phyloP scores from a whole-genome alignment of 768 basidiomycete genomes.

The Leucogyrophana mollusca region DNA sequence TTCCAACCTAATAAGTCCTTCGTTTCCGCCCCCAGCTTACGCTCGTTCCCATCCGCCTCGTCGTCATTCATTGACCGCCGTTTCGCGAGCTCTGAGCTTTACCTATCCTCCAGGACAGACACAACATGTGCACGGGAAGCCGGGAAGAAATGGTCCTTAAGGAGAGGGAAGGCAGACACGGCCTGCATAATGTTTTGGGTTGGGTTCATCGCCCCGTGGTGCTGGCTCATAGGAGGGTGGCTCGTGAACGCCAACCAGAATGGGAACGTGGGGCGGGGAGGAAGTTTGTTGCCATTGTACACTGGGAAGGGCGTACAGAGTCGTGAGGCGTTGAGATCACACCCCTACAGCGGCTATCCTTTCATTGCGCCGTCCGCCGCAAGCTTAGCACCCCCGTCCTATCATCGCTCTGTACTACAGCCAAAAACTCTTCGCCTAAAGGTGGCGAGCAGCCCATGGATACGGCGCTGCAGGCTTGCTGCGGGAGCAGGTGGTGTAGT shows the following conservation, averaged over 20 bases:
- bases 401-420: conserved; percentile 16
- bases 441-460: conserved; percentile 35
- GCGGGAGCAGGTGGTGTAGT: conserved; percentile 57
- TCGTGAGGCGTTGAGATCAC: conserved; percentile 44
- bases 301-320: conserved; percentile 40
- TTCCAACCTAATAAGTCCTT: conserved; percentile 19
- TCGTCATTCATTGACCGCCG: conserved; percentile 54
- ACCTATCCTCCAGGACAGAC: conserved; percentile 32
- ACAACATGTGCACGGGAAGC: conserved; percentile 27
- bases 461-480: conserved; percentile 52
- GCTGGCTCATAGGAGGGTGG: conserved; percentile 81
- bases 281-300: conserved; percentile 29
- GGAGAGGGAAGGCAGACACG: conserved; percentile 21
- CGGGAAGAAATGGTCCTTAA: conserved; percentile 12
- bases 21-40: conserved; percentile 24
- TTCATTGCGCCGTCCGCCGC: conserved; percentile 52
- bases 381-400: conserved; percentile 28
- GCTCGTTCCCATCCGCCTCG: conserved; percentile 33
- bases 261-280: conserved; percentile 39
- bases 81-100: conserved; percentile 43
- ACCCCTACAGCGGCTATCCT: conserved; percentile 50
- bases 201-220: conserved; percentile 69
- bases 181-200: conserved; percentile 70
- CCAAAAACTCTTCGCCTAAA: conserved; percentile 17
- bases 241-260: conserved; percentile 42